Base-by-base conservation (phyloP, 306 rosid species). In the Castanea sativa region DNA sequence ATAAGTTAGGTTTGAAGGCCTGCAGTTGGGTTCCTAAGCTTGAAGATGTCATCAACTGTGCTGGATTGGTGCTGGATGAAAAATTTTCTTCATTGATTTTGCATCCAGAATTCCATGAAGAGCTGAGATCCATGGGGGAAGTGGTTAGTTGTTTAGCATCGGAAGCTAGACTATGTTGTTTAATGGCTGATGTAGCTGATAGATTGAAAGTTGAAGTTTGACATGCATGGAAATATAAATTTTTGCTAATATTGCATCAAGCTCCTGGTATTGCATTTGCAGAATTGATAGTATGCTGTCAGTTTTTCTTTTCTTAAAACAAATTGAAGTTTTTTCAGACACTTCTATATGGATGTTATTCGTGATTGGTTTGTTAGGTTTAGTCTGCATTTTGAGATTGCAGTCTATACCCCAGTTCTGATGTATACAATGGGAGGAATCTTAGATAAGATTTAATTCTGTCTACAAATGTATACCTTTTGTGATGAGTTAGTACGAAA, bases 11-110 rank as follows among this genome's bases (percentile, higher is more conserved):
- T 76, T 85, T 90, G 94, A 85, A 82, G 81, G 89, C 82, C 60
- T 91, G 96, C 16, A 86, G 89, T 67, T 90, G 97, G 94, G 90
- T 92, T 83, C 98, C 99, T 53, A 90, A 85, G 70, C 91, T 91
- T 14, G 94, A 95, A 77, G 97, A 85, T 82, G 88, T 90, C 32
- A 84, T 72, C 58, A 90, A 82, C 78, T 95, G 85, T 79, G 73
- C 90, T 11, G 87, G 90, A 19, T 52, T 91, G 58, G 79, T 95
- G 70, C 78, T 95, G 74, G 96, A 95, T 79, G 97, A 84, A 84
- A 88, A 89, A 68, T 92, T 88, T 79, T 88, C 99, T 59, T 76
- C 93, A 3, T 58, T 92, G 85, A 93, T 89, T 51, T 84, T 95
- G 81, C 91, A 90, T 84, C 86, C 90, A 21, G 87, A 86, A 80